These are phyloP conservation scores for Punica granatum DNA, from an alignment of 345 rosid species.

Conservation along the genomic window DNA sequence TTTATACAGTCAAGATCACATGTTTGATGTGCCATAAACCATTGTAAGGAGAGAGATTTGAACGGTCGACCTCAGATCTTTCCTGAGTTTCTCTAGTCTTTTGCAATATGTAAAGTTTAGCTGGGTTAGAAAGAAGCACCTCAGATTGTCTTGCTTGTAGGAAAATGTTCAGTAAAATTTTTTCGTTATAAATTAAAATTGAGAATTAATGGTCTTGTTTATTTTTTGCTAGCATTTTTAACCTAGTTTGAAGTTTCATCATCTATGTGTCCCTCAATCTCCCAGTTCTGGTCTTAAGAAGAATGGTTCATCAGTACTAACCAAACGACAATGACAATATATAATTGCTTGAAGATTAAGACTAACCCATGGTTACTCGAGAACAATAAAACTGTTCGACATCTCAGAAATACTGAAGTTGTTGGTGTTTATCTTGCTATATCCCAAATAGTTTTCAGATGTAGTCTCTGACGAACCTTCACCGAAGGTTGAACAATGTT, in stretches of 20 bases:
- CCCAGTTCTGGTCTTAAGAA: too few species aligned
- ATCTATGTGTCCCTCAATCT: too few species aligned
- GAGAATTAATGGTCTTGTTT: neutral
- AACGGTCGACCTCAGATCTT: neutral
- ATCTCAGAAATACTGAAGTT: neutral
- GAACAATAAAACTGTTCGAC: too few species aligned
- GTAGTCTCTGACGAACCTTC: neutral
- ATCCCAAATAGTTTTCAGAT: neutral
- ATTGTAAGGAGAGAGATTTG: neutral
- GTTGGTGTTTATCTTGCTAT: neutral
- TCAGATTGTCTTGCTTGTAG: neutral
- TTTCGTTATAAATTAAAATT: too few species aligned
- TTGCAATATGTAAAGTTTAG: neutral
- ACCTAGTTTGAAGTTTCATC: neutral
- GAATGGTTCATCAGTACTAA: too few species aligned
- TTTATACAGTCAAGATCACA: constrained; percentile 82
- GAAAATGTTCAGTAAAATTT: neutral
- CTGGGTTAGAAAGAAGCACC: neutral
- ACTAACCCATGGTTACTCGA: too few species aligned
- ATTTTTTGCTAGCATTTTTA: neutral
- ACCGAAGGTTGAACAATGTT: neutral
- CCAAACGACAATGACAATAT: too few species aligned
- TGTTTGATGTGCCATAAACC: constrained; percentile 30
- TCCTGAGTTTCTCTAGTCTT: neutral
- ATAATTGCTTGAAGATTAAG: too few species aligned